Conservation (phyloP, 78 protist genomes). For the Pigoraptor vietnamica region DNA sequence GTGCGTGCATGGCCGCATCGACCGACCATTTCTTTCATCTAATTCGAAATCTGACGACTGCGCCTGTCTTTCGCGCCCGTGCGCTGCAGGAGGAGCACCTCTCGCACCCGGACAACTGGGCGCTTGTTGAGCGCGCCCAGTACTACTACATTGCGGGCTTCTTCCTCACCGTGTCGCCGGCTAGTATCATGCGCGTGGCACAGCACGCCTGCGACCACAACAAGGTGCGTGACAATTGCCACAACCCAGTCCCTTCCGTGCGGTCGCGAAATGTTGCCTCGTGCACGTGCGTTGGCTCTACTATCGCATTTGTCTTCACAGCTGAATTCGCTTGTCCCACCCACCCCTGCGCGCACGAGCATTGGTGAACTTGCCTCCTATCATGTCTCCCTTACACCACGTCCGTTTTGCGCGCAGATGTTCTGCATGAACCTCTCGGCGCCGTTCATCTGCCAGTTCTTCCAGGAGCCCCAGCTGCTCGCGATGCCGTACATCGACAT, state of each 20-base stretch:
- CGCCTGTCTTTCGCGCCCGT: no score
- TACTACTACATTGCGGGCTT: conserved; percentile 79
- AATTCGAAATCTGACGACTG: no score
- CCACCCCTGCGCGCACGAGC: not conserved
- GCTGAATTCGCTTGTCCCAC: conserved; percentile 24
- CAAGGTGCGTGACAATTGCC: no score
- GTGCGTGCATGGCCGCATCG: no score
- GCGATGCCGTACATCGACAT: conserved; percentile 79
- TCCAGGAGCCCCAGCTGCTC: conserved; percentile 60
- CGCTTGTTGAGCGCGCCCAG: conserved; percentile 45
- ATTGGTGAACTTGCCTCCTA: not conserved
- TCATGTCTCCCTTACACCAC: not conserved
- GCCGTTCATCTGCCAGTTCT: conserved; percentile 86
- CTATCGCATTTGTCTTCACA: no score
- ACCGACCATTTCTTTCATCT: no score
- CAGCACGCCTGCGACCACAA: conserved; percentile 69
- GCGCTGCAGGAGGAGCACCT: no score
- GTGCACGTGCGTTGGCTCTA: no score
- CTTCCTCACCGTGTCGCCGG: conserved; percentile 85
- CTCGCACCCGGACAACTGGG: conserved; percentile 32
- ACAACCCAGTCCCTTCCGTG: no score
- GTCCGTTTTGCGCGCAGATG: no score
- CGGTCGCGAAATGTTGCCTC: no score
- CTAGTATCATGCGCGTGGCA: conserved; percentile 58
- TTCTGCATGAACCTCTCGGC: conserved; percentile 85